phyloP scores from a whole-genome alignment of 2,329 filamentous ascomycete species.

The Paracoccidioides brasiliensis region DNA sequence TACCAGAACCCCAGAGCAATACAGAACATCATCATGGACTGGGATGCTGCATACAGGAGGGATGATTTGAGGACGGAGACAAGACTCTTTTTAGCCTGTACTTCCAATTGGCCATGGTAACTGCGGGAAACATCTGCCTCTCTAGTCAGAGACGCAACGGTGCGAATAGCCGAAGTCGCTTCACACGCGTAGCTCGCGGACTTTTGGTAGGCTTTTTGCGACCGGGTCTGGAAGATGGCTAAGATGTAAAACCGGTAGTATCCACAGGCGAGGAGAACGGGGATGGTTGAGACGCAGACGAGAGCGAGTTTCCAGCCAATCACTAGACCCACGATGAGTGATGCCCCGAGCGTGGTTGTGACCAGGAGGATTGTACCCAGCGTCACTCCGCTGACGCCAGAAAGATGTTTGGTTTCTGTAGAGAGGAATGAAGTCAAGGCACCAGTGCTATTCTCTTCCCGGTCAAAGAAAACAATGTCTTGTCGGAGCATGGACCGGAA shows the following conservation, averaged over 20 bases:
- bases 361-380: slow-evolving; percentile 78
- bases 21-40: slow-evolving; percentile 70
- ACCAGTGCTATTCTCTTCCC: slow-evolving; percentile 76
- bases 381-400: slow-evolving; percentile 75
- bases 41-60: slow-evolving; percentile 66
- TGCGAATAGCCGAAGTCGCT: slow-evolving; percentile 84
- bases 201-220: slow-evolving; percentile 64
- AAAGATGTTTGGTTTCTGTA: slow-evolving; percentile 77
- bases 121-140: slow-evolving; percentile 65
- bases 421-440: slow-evolving; percentile 79
- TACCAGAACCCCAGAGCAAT: slow-evolving; percentile 91
- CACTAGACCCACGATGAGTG: slow-evolving; percentile 55
- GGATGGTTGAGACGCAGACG: slow-evolving; percentile 67
- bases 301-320: slow-evolving; percentile 82
- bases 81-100: slow-evolving; percentile 55
- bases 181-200: slow-evolving; percentile 86
- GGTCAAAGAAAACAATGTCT: slow-evolving; percentile 85
- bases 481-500: slow-evolving; percentile 85
- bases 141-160: slow-evolving; percentile 78
- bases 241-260: slow-evolving; percentile 80
- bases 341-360: slow-evolving; percentile 61
- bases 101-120: slow-evolving; percentile 55
- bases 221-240: slow-evolving; percentile 62
- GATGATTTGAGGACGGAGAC: slow-evolving; percentile 65
- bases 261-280: slow-evolving; percentile 65